Evolutionary conservation across 2,329 filamentous ascomycete species (phyloP), one percentile per base, ranked within the genome.

Genomic region (Blastomyces emzantsi): DNA sequence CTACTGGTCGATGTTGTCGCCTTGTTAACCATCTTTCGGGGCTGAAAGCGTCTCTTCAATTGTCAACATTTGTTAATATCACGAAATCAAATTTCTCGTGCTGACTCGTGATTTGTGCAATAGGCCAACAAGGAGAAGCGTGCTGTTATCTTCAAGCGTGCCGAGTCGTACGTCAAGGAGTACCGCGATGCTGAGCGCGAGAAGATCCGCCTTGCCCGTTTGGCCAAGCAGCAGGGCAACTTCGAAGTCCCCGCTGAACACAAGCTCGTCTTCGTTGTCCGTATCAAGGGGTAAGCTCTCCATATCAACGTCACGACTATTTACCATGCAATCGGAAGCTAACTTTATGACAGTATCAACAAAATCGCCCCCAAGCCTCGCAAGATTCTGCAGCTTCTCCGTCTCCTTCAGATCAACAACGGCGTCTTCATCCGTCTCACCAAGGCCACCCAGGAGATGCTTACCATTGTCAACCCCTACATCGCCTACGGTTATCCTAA

Each of bases 351-450:
- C 22, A 88, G 93, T 96, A 97, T 99, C 92, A 97, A 97, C 90
- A 99, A 99, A 90, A 97, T 99, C 76, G 88, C 95, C 79, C 94
- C 94, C 74, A 97, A 99, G 90, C 95, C 95, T 82, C 92, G 94
- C 86, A 99, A 99, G 89, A 97, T 96, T 77, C 88, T 99, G 74
- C 94, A 99, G 84, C 90, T 99, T 67, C 92, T 99, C 79, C 93
- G 94, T 85, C 91, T 99, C 71, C 89, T 99, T 76, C 94, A 99
- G 86, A 99, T 99, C 90, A 99, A 99, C 90, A 97, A 96, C 81
- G 94, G 93, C 81, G 91, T 97, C 81, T 99, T 99, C 84, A 85
- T 99, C 82, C 89, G 87, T 77, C 85, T 97, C 77, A 97, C 92
- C 83, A 99, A 97, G 89, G 94, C 94, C 71, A 97, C 93, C 75